Evolutionary conservation across 495 filamentous ascomycete genomes (phyloP).

Genomic region (Pseudevernia furfuracea): DNA sequence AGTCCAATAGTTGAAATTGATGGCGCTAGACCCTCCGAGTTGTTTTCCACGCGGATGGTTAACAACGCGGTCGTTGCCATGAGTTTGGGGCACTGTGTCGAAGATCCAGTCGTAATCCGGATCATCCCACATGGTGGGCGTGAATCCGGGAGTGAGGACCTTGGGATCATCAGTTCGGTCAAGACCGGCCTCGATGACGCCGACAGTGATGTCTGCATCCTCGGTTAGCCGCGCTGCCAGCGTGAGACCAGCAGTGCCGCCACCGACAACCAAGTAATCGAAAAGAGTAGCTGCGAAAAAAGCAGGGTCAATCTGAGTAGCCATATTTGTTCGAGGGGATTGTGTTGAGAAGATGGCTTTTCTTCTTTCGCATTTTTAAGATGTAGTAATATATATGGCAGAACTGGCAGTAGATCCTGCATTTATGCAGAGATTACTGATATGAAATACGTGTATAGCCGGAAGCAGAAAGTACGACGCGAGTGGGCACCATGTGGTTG

Average conservation of each 20-base stretch:
- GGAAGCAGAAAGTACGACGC: not conserved
- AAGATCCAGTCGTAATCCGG: conserved; percentile 47
- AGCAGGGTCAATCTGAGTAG: conserved; percentile 7
- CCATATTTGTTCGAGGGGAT: not conserved
- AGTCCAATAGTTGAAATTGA: conserved; percentile 47
- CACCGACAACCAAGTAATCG: conserved; percentile 34
- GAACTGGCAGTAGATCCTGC: not conserved
- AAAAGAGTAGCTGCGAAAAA: conserved; percentile 14
- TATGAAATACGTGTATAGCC: not conserved
- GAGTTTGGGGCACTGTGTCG: conserved; percentile 40
- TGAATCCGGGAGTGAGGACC: conserved; percentile 39
- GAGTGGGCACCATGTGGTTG: not conserved
- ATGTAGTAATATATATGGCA: not conserved
- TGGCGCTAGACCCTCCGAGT: conserved; percentile 48
- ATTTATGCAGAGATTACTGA: not conserved
- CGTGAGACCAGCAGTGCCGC: conserved; percentile 34
- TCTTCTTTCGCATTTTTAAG: not conserved
- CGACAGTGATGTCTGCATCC: conserved; percentile 38
- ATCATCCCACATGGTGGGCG: conserved; percentile 36
- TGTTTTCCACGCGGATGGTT: conserved; percentile 28
- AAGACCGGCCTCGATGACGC: conserved; percentile 47
- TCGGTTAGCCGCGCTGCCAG: conserved; percentile 43
- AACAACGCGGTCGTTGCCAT: conserved; percentile 19
- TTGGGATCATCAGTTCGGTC: conserved; percentile 35
- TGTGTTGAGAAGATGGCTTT: not conserved